A percentile compares a stretch with the other conserved stretches of the same genome.
Evolutionary conservation across 2,329 filamentous ascomycete species (phyloP).

Genomic region (Septoria petroselini): DNA sequence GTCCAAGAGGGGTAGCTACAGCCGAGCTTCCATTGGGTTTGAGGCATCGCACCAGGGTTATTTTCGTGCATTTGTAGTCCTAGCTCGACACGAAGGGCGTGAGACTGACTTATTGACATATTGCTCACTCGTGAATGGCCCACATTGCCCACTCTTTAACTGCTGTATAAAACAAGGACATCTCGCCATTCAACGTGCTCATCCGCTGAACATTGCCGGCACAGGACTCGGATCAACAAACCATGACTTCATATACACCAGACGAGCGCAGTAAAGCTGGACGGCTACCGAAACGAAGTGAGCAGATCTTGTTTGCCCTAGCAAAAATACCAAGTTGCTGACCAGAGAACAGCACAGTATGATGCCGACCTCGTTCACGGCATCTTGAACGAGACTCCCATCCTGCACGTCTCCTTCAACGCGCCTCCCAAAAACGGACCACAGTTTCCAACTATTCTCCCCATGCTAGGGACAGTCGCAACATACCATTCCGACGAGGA

Average conservation of each 20-base stretch:
- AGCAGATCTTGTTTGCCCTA: constrained; percentile 1
- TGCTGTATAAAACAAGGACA: neutral
- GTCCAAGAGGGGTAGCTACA: constrained; percentile 5
- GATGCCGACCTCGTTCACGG: constrained; percentile 68
- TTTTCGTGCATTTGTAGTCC: neutral
- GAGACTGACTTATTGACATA: constrained; percentile 2
- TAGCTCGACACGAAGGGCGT: constrained; percentile 4
- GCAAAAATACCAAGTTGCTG: neutral
- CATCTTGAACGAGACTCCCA: constrained; percentile 69
- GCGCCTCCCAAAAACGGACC: constrained; percentile 53
- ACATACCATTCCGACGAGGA: constrained; percentile 66
- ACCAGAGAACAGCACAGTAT: constrained; percentile 58
- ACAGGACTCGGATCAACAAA: too few species aligned
- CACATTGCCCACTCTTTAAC: neutral
- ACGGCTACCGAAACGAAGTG: constrained; percentile 32
- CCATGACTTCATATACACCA: constrained; percentile 28
- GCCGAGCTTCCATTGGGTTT: constrained; percentile 9
- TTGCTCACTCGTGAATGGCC: constrained; percentile 14
- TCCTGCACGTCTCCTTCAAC: constrained; percentile 78
- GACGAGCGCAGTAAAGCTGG: constrained; percentile 34
- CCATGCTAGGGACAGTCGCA: constrained; percentile 83
- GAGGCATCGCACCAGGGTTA: neutral
- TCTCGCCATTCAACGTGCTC: too few species aligned
- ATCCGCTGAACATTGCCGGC: too few species aligned
- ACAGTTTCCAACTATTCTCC: constrained; percentile 68